phyloP scores from a whole-genome alignment of 2,329 filamentous ascomycete species.

The Dactylellina drechsleri region DNA sequence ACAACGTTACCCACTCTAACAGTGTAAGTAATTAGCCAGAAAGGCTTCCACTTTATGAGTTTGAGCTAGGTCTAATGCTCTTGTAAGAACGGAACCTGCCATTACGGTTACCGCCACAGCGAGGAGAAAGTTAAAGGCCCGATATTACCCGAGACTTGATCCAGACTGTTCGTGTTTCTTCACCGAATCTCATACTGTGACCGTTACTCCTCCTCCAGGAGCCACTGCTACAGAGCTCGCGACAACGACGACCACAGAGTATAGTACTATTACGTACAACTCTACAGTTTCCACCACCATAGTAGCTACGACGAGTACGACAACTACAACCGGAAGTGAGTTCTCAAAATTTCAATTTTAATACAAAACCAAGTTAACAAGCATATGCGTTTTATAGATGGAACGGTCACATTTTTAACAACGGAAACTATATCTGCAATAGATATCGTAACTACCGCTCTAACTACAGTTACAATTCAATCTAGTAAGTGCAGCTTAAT shows the following conservation, averaged over 20 bases:
- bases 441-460: slow-evolving; percentile 16
- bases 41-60: neutral
- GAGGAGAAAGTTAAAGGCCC: slow-evolving; percentile 14
- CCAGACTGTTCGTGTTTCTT: slow-evolving; percentile 51
- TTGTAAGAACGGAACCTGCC: slow-evolving; percentile 20
- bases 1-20: slow-evolving; percentile 35
- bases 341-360: neutral
- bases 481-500: slow-evolving; percentile 29
- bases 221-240: slow-evolving; percentile 22
- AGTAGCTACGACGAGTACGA: slow-evolving; percentile 33
- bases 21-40: slow-evolving; percentile 7
- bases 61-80: neutral
- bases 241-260: slow-evolving; percentile 40
- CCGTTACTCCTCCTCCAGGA: slow-evolving; percentile 27
- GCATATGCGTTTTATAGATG: slow-evolving; percentile 12
- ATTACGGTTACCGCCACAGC: slow-evolving; percentile 29
- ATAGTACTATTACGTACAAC: slow-evolving; percentile 41
- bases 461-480: slow-evolving; percentile 42
- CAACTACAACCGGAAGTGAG: slow-evolving; percentile 28
- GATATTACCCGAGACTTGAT: slow-evolving; percentile 40
- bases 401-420: slow-evolving; percentile 32
- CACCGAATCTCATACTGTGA: slow-evolving; percentile 36
- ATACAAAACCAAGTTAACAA: neutral
- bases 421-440: slow-evolving; percentile 29
- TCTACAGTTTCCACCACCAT: slow-evolving; percentile 45